Base-by-base conservation (phyloP, 345 rosid genomes). In the Eutrema japonicum region DNA sequence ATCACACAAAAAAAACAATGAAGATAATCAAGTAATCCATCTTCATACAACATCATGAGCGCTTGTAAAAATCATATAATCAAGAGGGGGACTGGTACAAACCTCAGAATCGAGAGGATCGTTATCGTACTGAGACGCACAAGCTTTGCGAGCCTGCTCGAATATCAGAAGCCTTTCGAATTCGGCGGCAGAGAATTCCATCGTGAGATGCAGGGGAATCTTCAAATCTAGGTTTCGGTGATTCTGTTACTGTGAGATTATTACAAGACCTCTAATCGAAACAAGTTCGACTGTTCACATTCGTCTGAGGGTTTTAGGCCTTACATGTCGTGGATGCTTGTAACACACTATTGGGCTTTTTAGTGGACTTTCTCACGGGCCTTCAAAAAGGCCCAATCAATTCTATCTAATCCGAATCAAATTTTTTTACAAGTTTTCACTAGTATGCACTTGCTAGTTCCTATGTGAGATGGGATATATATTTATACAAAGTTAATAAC, bases 71-170 rank as follows among this genome's bases (percentile, higher is more conserved):
- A 35, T 48, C n/a, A 1, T 16, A 33, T 0, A 41, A n/a, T 16
- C 10, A 8, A 47, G 36, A 53, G 26, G 37, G 37, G 60, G 54
- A 62, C 1, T 1, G 40, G 51, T 27, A 32, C 74, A 18, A 72
- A 92, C 96, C 43, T 85, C 89, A 53, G 84, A 82, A 70, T 91
- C 89, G 59, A 83, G 86, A 72, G 93, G 90, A 76, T 87, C 81
- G 35, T 64, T 79, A 26, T 71, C 71, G 75, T 92, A 85, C 81
- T 81, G 74, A 40, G 75, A 53, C 82, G 88, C 97, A 5, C 86
- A 83, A 1, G 77, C 42, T 71, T 84, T 81, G 7, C 94, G 89
- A 65, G 81, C 56, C 58, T 80, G 87, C 69, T 86, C 96, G 68
- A 77, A 72, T 77, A 80, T 33, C 22, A 89, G 10, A 42, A 88